Base-by-base conservation (phyloP, 257 asterid genomes). In the Rhazya stricta region DNA sequence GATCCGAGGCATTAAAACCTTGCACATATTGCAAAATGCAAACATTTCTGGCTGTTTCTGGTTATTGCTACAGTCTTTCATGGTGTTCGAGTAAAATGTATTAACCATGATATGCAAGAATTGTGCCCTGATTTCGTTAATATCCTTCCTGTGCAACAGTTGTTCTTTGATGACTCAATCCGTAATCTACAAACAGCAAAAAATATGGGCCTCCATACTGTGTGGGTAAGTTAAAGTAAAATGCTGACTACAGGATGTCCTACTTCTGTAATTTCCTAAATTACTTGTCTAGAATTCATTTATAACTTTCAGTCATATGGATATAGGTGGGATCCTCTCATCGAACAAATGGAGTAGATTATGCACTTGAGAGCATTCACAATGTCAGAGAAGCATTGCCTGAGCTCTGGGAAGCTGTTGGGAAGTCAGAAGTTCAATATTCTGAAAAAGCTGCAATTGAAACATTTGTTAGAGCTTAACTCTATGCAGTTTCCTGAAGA, bases 141-240 rank as follows among this genome's bases (percentile, higher is more conserved):
- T 37, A 58, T 79, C 34, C 62, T 29, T 32, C 8, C 57, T 72
- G 36, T 66, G 78, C 79, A 75, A 76, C 89, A 94, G 97, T 43
- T 94, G 41, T 91, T 91, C 89, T 91, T 94, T 65, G 98, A 94
- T 75, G 97, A 94, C 82, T 90, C 97, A 0, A 82, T 94, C 65
- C 91, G 97, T 76, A 94, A 94, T 74, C 80, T 91, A 54, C 94
- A 91, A 84, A 83, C 87, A 46, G 97, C 94, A n/a, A 90, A 91
- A 62, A 61, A 7, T 43, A 71, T 80, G 70, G 97, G 97, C 42
- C 84, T 94, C 65, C 82, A 76, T 29, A 91, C 98, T 6, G 91
- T 94, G 73, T 87, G 96, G 97, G 97, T 94, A 89, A 63, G 92
- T 71, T 61, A 23, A 57, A 29, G 27, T 29, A 67, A 48, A 27